Evolutionary conservation across 192 early-diverging fungal species (phyloP).

Genomic region (Backusella westeae): DNA sequence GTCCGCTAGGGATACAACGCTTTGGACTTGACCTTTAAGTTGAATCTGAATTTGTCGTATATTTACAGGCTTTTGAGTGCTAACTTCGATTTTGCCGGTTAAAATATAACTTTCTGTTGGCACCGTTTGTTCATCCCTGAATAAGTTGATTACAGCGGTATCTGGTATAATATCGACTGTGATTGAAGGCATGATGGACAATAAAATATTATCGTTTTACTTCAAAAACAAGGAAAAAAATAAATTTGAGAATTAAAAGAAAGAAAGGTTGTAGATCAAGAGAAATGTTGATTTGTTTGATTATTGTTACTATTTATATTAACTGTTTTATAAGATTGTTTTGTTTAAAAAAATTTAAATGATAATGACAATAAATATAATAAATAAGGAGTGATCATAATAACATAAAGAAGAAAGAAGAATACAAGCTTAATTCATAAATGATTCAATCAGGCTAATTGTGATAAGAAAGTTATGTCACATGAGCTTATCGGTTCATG

Average conservation of each 20-base stretch:
- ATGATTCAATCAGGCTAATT: background rate
- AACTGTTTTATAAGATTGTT: background rate
- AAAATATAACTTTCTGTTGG: background rate
- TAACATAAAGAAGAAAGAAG: background rate
- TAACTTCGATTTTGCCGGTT: slow-evolving; percentile 3
- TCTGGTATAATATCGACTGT: slow-evolving; percentile 3
- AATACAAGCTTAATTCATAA: background rate
- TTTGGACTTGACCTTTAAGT: background rate
- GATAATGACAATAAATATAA: background rate
- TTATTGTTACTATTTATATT: background rate
- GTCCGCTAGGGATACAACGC: background rate
- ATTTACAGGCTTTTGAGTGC: background rate
- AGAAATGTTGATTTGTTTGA: background rate
- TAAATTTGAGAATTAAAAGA: background rate
- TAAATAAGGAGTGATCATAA: background rate
- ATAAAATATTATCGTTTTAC: background rate
- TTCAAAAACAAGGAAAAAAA: background rate
- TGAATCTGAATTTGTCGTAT: slow-evolving; percentile 1
- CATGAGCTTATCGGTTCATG: background rate
- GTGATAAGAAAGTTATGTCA: background rate
- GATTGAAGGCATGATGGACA: background rate
- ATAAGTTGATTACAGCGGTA: background rate
- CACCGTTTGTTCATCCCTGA: background rate
- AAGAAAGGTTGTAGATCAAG: background rate
- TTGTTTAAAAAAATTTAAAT: background rate